Evolutionary conservation across 2,329 filamentous ascomycete species (phyloP).

Genomic region (Curvularia sp.): DNA sequence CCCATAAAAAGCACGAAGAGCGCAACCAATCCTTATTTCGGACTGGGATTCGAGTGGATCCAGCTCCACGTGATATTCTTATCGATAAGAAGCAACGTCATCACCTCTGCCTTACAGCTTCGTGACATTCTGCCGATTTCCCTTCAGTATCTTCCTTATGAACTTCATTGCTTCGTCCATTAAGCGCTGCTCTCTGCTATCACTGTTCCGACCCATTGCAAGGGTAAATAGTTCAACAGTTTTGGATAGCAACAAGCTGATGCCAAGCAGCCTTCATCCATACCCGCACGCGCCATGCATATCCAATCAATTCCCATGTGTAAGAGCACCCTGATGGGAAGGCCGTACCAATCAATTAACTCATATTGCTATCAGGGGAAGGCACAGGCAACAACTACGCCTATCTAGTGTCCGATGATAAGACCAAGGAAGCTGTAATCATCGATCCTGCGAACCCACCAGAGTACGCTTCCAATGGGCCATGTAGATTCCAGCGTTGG

Average conservation of each 20-base stretch:
- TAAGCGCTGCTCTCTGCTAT: constrained; percentile 33
- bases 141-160: constrained; percentile 41
- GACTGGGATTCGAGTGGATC: too few relatives aligned
- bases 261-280: constrained; percentile 31
- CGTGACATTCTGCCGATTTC: constrained; percentile 56
- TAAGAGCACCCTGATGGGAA: constrained; percentile 53
- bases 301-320: constrained; percentile 90
- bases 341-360: not conserved
- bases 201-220: constrained; percentile 28
- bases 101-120: constrained; percentile 47
- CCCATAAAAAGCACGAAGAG: not conserved
- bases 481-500: not conserved
- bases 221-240: constrained; percentile 8
- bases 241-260: constrained; percentile 24
- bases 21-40: not conserved
- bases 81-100: constrained; percentile 33
- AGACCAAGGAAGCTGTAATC: constrained; percentile 63
- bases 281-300: constrained; percentile 70
- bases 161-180: constrained; percentile 40
- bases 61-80: not conserved
- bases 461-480: constrained; percentile 63
- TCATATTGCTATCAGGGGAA: constrained; percentile 64
- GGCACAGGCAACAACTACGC: constrained; percentile 83
- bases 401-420: constrained; percentile 65
- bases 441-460: constrained; percentile 81